Percentiles rank a stretch among this genome's conserved stretches.
phyloP scores from a whole-genome alignment of 2,329 filamentous ascomycete genomes.

The Monosporascus cannonballus region DNA sequence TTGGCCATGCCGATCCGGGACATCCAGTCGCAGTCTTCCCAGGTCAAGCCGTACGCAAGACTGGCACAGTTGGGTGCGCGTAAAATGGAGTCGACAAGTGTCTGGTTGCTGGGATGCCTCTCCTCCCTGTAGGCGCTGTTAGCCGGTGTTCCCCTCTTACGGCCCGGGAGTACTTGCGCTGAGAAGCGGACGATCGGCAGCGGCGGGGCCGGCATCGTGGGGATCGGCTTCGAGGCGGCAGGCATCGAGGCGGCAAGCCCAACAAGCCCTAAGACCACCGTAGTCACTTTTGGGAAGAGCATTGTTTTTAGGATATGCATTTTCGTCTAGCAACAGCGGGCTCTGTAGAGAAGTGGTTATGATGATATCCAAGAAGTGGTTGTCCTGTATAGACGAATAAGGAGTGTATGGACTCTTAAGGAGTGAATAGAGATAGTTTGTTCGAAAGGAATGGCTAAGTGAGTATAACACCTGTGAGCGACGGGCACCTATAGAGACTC shows the following conservation, averaged over 20 bases:
- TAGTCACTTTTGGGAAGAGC: background rate
- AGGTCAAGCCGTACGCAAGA: background rate
- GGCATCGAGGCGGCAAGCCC: background rate
- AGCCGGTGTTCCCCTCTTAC: background rate
- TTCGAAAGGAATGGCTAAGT: background rate
- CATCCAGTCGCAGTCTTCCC: background rate
- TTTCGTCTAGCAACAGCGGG: background rate
- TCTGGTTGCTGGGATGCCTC: too few relatives aligned
- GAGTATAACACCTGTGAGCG: background rate
- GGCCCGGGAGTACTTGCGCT: too few relatives aligned
- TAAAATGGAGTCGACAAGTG: too few relatives aligned
- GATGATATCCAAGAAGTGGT: background rate
- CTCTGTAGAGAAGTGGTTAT: background rate
- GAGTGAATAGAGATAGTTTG: background rate
- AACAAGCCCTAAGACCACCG: background rate
- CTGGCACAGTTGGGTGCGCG: background rate
- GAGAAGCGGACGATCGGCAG: too few relatives aligned
- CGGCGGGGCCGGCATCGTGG: too few relatives aligned
- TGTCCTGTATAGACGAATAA: background rate
- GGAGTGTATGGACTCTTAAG: background rate
- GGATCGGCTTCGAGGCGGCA: background rate
- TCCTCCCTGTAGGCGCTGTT: too few relatives aligned
- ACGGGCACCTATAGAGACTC: background rate
- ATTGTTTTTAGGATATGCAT: background rate
- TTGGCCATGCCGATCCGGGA: background rate